Evolutionary conservation across 2,329 filamentous ascomycete species (phyloP), one percentile per base, ranked within the genome.

Genomic region (Diaporthe sp.): DNA sequence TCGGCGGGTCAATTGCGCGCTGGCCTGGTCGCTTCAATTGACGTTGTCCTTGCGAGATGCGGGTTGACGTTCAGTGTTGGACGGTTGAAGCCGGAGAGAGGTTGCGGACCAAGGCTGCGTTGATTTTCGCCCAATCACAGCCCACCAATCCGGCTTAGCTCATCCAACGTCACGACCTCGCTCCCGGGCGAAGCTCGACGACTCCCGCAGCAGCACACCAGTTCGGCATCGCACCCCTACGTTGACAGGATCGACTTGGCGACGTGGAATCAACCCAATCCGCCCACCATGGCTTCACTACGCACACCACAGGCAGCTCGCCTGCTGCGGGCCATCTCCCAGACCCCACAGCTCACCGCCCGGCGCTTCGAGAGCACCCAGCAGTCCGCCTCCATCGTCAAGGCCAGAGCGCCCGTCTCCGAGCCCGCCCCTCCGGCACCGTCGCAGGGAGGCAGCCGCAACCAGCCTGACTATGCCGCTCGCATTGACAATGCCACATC

Each of bases 401-500:
- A 83, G 76, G 68, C 57, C 25, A 71, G 51, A 49, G 74, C 67
- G 28, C 76, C 76, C 39, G 74, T 71, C 49, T 79, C 81, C 77
- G 80, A 83, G 77, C 82, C 85, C 78, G 80, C 84, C 76, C 83
- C 81, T 78, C 82, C 83, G 72, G 82, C 84, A 78, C 82, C 81
- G 78, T 82, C 81, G 77, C 85, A 83, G 75, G 88, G 72, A 25
- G 60, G 37, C 51, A 51, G 39, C 25, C 37, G 87, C 79, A 94
- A 97, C 84, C 89, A 94, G 80, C 95, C 95, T 77, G 93, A 98
- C 83, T 98, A 97, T 84, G 90, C 90, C 79, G 93, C 93, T 58
- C 92, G 92, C 70, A 90, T 94, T 80, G 96, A 98, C 86, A 96
- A 95, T 86, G 94, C 94, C 78, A 97, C 95, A 79, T 98, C 96